Conservation (phyloP, 2,329 filamentous ascomycete species). For the Botrytis hyacinthi region DNA sequence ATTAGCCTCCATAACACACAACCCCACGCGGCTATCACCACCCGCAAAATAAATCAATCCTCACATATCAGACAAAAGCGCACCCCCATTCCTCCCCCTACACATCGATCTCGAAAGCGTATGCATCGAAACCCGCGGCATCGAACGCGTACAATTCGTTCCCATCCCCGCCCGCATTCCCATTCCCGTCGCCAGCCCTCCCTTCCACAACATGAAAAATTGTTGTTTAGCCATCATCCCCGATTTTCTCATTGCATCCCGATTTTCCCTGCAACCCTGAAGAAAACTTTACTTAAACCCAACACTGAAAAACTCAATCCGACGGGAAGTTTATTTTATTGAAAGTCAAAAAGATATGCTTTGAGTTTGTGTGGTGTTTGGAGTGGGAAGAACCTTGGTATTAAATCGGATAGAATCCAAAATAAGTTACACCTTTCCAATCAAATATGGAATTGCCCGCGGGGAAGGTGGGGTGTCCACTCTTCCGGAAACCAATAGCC, state of each 20-base stretch:
- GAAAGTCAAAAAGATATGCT: background rate
- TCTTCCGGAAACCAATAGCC: background rate
- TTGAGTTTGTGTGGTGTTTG: background rate
- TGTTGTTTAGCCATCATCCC: background rate
- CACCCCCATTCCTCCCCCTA: background rate
- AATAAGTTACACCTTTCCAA: background rate
- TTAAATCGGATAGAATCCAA: background rate
- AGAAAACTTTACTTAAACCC: background rate
- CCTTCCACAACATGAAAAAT: background rate
- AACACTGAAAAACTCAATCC: background rate
- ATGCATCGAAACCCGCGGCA: background rate
- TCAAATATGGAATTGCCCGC: background rate
- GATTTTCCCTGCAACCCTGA: background rate
- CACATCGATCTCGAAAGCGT: background rate
- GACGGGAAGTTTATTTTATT: background rate
- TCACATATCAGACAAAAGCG: constrained; percentile 4
- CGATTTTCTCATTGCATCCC: background rate
- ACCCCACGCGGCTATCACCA: background rate
- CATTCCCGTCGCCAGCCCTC: background rate
- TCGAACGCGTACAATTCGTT: background rate
- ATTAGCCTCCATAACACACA: background rate
- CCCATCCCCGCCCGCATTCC: background rate
- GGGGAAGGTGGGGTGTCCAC: background rate
- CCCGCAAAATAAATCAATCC: background rate
- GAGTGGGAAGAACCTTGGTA: background rate